phyloP scores from a whole-genome alignment of 768 basidiomycete species.

The Lactarius akahatsu region DNA sequence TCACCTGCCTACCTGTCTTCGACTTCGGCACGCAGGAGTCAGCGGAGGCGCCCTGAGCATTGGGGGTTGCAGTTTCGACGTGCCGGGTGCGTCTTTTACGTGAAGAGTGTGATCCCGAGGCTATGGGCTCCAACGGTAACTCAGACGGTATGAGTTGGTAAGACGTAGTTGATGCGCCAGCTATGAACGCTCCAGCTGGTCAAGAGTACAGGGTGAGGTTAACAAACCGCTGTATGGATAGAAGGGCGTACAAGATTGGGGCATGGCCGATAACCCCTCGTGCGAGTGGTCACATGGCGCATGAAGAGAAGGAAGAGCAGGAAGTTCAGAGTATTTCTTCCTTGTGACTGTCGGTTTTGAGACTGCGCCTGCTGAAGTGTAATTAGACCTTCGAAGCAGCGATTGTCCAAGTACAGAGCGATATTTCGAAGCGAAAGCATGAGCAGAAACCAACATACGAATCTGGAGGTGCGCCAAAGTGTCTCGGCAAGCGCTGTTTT shows the following conservation, averaged over 20 bases:
- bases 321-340: conserved; percentile 61
- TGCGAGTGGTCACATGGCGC: conserved; percentile 44
- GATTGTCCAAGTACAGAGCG: background rate
- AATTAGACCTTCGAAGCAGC: background rate
- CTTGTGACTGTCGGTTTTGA: conserved; percentile 37
- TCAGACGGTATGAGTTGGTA: background rate
- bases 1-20: conserved; percentile 7
- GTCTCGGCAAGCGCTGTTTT: background rate
- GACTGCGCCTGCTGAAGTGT: background rate
- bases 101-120: background rate
- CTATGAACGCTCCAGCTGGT: background rate
- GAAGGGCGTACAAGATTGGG: conserved; percentile 10
- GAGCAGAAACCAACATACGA: conserved; percentile 10
- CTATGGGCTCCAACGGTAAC: background rate
- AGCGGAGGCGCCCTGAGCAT: background rate
- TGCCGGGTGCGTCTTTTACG: conserved; percentile 6
- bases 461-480: background rate
- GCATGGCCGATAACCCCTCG: conserved; percentile 41
- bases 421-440: conserved; percentile 16
- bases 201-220: background rate
- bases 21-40: background rate
- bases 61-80: background rate
- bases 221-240: background rate
- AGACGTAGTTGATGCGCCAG: background rate
- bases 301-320: conserved; percentile 49